Percentiles rank a stretch among this genome's conserved stretches.
phyloP scores from a whole-genome alignment of 192 early-diverging fungal species.

The Paraglomus brasilianum region DNA sequence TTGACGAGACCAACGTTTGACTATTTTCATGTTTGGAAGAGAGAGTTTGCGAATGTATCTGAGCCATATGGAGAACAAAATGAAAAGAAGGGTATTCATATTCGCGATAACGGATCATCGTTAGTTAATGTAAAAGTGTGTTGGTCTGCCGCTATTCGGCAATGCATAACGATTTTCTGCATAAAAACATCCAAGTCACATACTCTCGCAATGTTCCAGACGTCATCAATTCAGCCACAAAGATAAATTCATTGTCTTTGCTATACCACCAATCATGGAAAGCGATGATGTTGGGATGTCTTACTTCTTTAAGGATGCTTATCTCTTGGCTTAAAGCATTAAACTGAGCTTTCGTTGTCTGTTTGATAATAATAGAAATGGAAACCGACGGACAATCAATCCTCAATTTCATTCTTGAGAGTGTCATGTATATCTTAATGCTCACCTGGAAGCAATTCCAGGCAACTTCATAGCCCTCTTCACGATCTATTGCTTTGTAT shows the following conservation, averaged over 20 bases:
- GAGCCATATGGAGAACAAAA: constrained; percentile 8
- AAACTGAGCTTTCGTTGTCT: constrained; percentile 74
- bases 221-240: constrained; percentile 84
- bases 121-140: too few relatives aligned
- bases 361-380: constrained; percentile 12
- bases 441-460: constrained; percentile 80
- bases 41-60: constrained; percentile 72
- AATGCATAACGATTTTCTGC: not conserved
- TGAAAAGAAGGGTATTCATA: too few relatives aligned
- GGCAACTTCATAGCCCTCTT: constrained; percentile 87
- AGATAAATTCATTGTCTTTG: constrained; percentile 71
- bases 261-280: constrained; percentile 77
- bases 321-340: constrained; percentile 73
- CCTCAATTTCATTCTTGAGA: not conserved
- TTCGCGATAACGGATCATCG: not conserved
- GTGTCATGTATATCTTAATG: not conserved
- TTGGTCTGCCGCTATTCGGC: too few relatives aligned
- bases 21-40: constrained; percentile 70
- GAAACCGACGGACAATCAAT: not conserved
- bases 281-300: constrained; percentile 82
- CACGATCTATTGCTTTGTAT: constrained; percentile 82
- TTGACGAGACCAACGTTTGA: constrained; percentile 80
- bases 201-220: constrained; percentile 81
- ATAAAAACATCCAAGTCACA: constrained; percentile 13
- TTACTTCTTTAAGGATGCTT: constrained; percentile 73